phyloP scores from a whole-genome alignment of 352 stramenopile species.

The Phytophthora lateralis region DNA sequence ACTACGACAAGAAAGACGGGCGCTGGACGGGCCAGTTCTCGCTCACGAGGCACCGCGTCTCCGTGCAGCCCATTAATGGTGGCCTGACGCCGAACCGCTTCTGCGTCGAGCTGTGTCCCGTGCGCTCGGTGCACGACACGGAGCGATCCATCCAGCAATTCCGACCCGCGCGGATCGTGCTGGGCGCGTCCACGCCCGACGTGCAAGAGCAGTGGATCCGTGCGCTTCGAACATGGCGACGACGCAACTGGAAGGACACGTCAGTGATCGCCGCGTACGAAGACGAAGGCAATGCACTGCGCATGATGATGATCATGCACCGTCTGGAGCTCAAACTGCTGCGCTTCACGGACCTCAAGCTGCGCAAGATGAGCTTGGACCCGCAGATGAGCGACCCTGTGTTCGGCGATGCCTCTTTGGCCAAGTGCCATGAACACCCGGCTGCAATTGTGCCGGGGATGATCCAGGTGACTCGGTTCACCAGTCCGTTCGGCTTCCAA shows the following conservation, averaged over 20 bases:
- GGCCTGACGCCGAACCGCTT: constrained; percentile 68
- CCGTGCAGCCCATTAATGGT: constrained; percentile 47
- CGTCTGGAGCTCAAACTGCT: constrained; percentile 70
- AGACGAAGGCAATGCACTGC: constrained; percentile 68
- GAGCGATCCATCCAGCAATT: constrained; percentile 74
- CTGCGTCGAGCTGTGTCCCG: constrained; percentile 68
- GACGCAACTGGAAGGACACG: constrained; percentile 78
- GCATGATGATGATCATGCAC: constrained; percentile 73
- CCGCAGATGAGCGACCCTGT: constrained; percentile 15
- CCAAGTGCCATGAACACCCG: constrained; percentile 29
- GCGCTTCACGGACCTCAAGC: constrained; percentile 43
- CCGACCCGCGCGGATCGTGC: constrained; percentile 52
- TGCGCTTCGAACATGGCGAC: constrained; percentile 75
- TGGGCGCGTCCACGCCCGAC: constrained; percentile 59
- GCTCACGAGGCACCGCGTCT: constrained; percentile 74
- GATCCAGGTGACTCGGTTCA: constrained; percentile 42
- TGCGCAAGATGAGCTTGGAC: constrained; percentile 51
- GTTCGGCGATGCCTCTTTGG: constrained; percentile 5
- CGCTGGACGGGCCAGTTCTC: constrained; percentile 74
- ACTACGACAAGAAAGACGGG: constrained; percentile 76
- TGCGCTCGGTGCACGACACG: constrained; percentile 78
- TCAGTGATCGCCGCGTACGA: constrained; percentile 62
- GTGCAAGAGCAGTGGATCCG: constrained; percentile 65
- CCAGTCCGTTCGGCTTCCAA: constrained; percentile 35
- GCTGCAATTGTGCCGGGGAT: constrained; percentile 17